A percentile compares a stretch with the other conserved stretches of the same genome.
Evolutionary conservation across 257 asterid species (phyloP).

Genomic region (Penstemon newberryi): DNA sequence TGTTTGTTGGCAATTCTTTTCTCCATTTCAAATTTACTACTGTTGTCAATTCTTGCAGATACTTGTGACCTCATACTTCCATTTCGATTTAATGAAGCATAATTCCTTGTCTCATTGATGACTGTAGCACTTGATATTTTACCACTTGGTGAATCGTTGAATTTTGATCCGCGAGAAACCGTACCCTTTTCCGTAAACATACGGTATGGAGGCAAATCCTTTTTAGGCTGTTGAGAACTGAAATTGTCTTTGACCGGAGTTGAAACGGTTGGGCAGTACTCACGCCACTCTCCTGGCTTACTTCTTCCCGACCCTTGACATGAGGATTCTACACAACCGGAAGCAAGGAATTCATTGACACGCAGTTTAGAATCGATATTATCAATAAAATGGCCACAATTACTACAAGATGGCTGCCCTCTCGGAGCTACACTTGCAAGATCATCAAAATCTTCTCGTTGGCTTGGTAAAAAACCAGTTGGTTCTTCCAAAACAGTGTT

Average conservation of each 20-base stretch:
- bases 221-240: slow-evolving; percentile 34
- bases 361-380: slow-evolving; percentile 27
- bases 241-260: slow-evolving; percentile 21
- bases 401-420: slow-evolving; percentile 49
- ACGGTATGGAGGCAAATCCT: slow-evolving; percentile 38
- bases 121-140: slow-evolving; percentile 33
- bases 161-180: slow-evolving; percentile 42
- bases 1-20: slow-evolving; percentile 37
- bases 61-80: slow-evolving; percentile 31
- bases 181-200: slow-evolving; percentile 40
- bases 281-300: slow-evolving; percentile 33
- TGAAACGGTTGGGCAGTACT: slow-evolving; percentile 24
- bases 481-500: slow-evolving; percentile 34
- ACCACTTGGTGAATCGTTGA: slow-evolving; percentile 28
- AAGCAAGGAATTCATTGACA: slow-evolving; percentile 35
- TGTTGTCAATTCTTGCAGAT: slow-evolving; percentile 37
- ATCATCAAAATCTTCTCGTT: slow-evolving; percentile 27
- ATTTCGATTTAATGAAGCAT: slow-evolving; percentile 33
- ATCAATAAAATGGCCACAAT: slow-evolving; percentile 53
- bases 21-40: slow-evolving; percentile 46
- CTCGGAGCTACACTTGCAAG: slow-evolving; percentile 27
- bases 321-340: slow-evolving; percentile 36
- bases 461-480: slow-evolving; percentile 26
- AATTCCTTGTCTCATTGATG: slow-evolving; percentile 36
- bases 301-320: slow-evolving; percentile 42